Evolutionary conservation across 2,329 filamentous ascomycete species (phyloP).

Genomic region (Coniochaeta sp.): DNA sequence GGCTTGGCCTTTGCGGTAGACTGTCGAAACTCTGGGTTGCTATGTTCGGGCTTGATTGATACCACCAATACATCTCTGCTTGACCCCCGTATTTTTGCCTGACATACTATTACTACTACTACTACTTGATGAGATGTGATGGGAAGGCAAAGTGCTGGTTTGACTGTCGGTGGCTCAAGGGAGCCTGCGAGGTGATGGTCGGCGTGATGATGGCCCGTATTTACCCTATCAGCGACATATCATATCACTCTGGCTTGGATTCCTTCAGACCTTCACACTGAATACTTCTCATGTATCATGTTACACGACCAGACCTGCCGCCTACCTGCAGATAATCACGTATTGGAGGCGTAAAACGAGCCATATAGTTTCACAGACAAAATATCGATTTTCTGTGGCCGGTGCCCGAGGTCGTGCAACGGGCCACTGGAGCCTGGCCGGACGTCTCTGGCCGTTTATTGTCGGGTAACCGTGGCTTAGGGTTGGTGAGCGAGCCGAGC

Average conservation of each 20-base stretch:
- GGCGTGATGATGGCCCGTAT: no score
- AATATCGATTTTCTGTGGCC: not conserved
- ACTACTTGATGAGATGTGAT: not conserved
- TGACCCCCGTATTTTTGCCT: not conserved
- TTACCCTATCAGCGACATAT: no score
- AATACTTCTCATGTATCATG: no score
- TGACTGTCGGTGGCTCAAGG: no score
- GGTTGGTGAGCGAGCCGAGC: not conserved
- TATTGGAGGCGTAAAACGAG: not conserved
- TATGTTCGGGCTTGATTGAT: not conserved
- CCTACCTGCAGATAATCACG: no score
- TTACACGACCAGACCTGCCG: no score
- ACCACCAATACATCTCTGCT: not conserved
- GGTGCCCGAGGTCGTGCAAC: not conserved
- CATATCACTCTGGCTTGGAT: no score
- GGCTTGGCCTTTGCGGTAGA: not conserved
- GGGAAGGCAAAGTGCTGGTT: no score
- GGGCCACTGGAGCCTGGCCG: not conserved
- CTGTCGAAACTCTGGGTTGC: not conserved
- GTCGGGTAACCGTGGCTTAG: not conserved
- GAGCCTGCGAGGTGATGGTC: no score
- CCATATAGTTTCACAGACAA: not conserved
- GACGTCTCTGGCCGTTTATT: not conserved
- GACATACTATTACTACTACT: not conserved
- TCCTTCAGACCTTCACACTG: no score